A percentile compares a stretch with the other conserved stretches of the same genome.
phyloP scores from a whole-genome alignment of 495 filamentous ascomycete species.

The Cercophora scortea region DNA sequence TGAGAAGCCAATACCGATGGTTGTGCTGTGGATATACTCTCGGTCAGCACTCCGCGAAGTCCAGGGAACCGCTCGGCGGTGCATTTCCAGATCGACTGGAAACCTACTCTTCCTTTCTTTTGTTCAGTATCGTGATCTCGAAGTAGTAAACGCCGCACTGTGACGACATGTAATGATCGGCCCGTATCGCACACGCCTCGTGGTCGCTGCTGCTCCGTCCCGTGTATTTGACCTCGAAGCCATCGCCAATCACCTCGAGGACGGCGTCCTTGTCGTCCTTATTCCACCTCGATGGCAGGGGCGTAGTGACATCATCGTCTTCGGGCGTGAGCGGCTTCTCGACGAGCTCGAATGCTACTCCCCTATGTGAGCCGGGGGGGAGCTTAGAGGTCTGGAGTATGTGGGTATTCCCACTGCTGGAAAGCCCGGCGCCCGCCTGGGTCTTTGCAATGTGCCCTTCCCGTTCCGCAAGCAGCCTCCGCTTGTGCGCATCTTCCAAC shows the following conservation, averaged over 20 bases:
- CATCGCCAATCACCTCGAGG: conserved; percentile 67
- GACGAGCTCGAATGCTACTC: conserved; percentile 78
- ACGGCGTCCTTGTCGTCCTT: conserved; percentile 64
- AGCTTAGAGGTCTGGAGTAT: conserved; percentile 57
- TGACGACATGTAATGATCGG: conserved; percentile 85
- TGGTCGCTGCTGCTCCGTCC: conserved; percentile 46
- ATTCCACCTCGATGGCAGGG: conserved; percentile 79
- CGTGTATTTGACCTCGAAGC: conserved; percentile 69
- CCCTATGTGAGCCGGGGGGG: conserved; percentile 58
- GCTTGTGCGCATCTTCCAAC: conserved; percentile 60
- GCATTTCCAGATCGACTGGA: neutral
- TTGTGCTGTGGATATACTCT: conserved; percentile 38
- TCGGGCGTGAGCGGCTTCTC: conserved; percentile 58
- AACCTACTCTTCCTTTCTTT: conserved; percentile 80
- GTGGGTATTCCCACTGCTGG: conserved; percentile 53
- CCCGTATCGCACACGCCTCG: conserved; percentile 76
- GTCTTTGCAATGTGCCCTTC: conserved; percentile 22
- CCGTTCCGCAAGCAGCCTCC: conserved; percentile 39
- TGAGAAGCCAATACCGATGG: conserved; percentile 87
- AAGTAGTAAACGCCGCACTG: conserved; percentile 95
- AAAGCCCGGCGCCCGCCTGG: conserved; percentile 41
- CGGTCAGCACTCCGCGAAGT: conserved; percentile 2
- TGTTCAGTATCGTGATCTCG: conserved; percentile 80
- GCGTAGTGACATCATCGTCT: conserved; percentile 49
- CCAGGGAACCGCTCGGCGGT: too few relatives aligned